Evolutionary conservation across 257 asterid genomes (phyloP).

Genomic region (Dorcoceras hygrometricum): DNA sequence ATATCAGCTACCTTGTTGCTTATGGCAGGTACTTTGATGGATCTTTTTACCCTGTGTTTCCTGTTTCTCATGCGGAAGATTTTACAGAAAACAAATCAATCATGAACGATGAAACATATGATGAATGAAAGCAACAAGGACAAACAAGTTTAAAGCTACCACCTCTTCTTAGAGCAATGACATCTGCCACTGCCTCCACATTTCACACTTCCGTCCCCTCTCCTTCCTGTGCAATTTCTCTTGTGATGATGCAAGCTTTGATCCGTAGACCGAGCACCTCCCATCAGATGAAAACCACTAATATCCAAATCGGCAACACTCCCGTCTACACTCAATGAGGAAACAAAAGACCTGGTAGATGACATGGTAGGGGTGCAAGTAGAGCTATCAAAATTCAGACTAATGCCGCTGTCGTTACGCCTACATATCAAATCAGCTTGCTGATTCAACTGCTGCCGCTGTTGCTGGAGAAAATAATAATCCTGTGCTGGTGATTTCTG

Average conservation of each 20-base stretch:
- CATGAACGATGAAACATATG: not conserved
- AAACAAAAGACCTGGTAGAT: constrained; percentile 72
- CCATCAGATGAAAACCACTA: constrained; percentile 58
- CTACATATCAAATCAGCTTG: constrained; percentile 54
- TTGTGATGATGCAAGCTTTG: constrained; percentile 64
- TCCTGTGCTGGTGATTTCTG: constrained; percentile 38
- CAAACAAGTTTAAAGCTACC: constrained; percentile 6
- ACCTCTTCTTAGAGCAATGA: constrained; percentile 95
- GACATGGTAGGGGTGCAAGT: constrained; percentile 85
- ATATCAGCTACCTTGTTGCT: constrained; percentile 76
- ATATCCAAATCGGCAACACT: constrained; percentile 74
- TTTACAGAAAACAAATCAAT: constrained; percentile 9
- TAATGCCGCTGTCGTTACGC: constrained; percentile 65
- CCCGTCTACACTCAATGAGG: constrained; percentile 82
- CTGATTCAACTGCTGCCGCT: constrained; percentile 61
- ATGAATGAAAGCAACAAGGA: too few relatives aligned
- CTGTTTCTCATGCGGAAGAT: constrained; percentile 25
- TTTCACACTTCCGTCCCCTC: constrained; percentile 84
- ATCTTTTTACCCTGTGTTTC: constrained; percentile 67
- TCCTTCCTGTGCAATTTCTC: constrained; percentile 68
- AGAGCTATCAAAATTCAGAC: constrained; percentile 78
- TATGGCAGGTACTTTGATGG: constrained; percentile 68
- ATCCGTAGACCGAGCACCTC: constrained; percentile 70
- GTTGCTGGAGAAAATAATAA: constrained; percentile 49
- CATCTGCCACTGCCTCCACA: constrained; percentile 84